Base-by-base conservation (phyloP, 2,329 filamentous ascomycete species). In the Cadophora sp. region DNA sequence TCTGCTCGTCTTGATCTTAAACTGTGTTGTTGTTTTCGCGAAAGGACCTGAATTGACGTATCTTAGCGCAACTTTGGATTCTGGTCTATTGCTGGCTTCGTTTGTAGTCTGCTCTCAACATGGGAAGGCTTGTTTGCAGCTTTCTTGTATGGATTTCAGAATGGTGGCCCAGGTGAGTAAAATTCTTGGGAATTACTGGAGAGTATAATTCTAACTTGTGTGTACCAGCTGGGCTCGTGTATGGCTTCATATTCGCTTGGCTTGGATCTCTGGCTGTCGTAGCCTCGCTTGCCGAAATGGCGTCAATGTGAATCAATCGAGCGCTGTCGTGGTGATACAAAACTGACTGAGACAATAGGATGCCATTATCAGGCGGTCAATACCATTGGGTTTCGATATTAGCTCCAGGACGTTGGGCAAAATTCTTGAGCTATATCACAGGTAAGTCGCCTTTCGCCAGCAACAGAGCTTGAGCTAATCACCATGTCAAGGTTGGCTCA, bases 281-380 rank as follows among this genome's bases (percentile, higher is more conserved):
- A n/a, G 58, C 66, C n/a, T 71, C 69, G 2, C 45, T 72, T 22
- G 71, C 69, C 8, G 71, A 72, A 41, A 67, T 72, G 68, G 69
- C 71, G 11, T 73, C 72, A 43, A 71, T 74, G 72, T 73, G 66
- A 53, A 67, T 61, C 20, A 30, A 33, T 13, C 30, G 67, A 48
- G 62, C 62, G 48, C 59, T 61, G 3, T 71, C 61, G 27, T 66
- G 67, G 65, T 69, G 60, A 56, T 61, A 51, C 45, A 30, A 20
- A 18, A 27, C 65, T 69, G 27, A 67, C 30, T 13, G 30, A 18
- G 16, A 6, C 24, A 47, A 39, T 30, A 71, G 69, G 80, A 84
- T 84, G 4, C 86, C 85, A 0, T 87, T 84, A 0, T 81, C 81
- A 4, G 85, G 85, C 20, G 85, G 85, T 1, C 85, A 87, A 70